Evolutionary conservation across 257 asterid genomes (phyloP).

Genomic region (Agastache rugosa): DNA sequence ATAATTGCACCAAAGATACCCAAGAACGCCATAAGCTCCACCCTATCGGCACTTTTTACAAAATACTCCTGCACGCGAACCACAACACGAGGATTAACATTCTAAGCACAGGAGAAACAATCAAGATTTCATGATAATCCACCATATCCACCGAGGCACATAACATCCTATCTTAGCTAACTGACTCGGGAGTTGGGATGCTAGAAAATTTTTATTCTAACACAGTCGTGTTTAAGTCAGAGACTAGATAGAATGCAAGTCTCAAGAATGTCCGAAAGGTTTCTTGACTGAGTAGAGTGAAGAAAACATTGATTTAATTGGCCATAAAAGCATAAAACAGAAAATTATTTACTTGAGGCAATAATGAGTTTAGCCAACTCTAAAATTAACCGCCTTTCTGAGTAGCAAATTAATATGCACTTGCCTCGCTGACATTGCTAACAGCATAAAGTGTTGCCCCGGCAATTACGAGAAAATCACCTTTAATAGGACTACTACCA

Average conservation of each 20-base stretch:
- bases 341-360: background rate
- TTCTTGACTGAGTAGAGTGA: background rate
- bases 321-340: background rate
- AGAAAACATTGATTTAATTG: conserved; percentile 3
- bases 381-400: background rate
- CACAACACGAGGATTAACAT: conserved; percentile 28
- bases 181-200: background rate
- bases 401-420: conserved; percentile 32
- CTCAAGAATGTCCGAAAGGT: background rate
- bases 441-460: conserved; percentile 95
- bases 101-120: background rate
- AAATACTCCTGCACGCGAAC: conserved; percentile 69
- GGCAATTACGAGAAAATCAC: conserved; percentile 81
- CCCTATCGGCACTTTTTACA: conserved; percentile 80
- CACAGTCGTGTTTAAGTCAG: background rate
- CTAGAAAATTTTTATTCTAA: background rate
- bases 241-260: background rate
- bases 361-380: background rate
- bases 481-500: conserved; percentile 81
- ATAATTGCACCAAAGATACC: conserved; percentile 89
- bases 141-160: background rate
- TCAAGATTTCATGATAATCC: background rate
- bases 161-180: background rate
- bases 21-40: conserved; percentile 92
- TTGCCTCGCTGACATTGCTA: conserved; percentile 90